A percentile compares a stretch with the other conserved stretches of the same genome.
These are phyloP conservation scores for Sphenostylis stenocarpa DNA, from an alignment of 306 rosid species.

Conservation along the genomic window DNA sequence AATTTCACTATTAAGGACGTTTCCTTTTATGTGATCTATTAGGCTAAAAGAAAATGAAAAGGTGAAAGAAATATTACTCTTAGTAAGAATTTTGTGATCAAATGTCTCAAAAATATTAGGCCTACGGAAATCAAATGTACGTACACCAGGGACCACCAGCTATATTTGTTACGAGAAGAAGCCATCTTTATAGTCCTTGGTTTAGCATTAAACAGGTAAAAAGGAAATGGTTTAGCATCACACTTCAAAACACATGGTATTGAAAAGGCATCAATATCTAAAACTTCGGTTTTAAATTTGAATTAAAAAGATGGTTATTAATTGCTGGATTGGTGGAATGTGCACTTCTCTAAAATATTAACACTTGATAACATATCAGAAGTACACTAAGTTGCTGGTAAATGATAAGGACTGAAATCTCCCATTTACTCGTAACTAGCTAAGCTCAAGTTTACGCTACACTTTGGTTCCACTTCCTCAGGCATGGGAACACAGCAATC, in stretches of 20 bases:
- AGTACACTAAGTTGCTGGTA: background rate
- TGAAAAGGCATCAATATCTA: background rate
- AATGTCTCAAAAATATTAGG: background rate
- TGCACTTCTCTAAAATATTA: background rate
- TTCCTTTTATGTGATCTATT: background rate
- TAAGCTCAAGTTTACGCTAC: background rate
- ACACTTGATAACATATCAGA: background rate
- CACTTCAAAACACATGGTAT: background rate
- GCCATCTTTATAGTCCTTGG: background rate
- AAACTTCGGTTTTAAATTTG: background rate
- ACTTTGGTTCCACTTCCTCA: slow-evolving; percentile 3
- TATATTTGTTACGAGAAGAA: background rate
- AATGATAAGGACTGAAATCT: slow-evolving; percentile 1
- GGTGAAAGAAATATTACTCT: background rate
- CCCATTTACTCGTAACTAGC: background rate
- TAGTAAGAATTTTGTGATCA: background rate
- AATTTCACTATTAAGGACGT: background rate
- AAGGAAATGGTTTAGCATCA: background rate
- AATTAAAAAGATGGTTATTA: background rate
- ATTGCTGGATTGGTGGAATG: background rate
- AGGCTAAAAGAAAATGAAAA: background rate
- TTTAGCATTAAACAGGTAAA: background rate
- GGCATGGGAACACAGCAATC: slow-evolving; percentile 6
- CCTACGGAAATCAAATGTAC: background rate
- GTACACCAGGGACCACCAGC: background rate